phyloP scores from a whole-genome alignment of 1,139 yeast genomes.

The Arxiozyma telluris region DNA sequence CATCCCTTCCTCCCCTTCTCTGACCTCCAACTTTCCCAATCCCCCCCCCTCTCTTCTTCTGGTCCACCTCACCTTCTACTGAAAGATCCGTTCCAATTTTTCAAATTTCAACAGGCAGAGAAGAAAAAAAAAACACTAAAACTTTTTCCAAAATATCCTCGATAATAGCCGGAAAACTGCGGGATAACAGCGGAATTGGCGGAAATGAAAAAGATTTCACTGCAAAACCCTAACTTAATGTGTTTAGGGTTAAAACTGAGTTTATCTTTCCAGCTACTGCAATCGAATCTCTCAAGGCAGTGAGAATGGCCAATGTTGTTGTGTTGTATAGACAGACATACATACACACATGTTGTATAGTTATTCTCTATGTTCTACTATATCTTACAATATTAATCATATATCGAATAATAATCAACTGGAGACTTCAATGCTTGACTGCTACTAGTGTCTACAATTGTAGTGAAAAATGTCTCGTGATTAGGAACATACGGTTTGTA shows the following conservation, averaged over 20 bases:
- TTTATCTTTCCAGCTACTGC: background rate
- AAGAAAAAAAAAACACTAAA: too few species aligned
- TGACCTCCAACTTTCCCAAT: too few species aligned
- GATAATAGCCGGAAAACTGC: background rate
- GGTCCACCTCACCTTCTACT: too few species aligned
- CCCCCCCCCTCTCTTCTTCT: too few species aligned
- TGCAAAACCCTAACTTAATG: too few species aligned
- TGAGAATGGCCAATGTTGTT: too few species aligned
- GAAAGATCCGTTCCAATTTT: too few species aligned
- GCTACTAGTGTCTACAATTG: constrained; percentile 4
- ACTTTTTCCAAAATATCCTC: background rate
- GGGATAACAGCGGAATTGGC: background rate
- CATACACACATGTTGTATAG: background rate
- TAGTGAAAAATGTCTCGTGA: constrained; percentile 5
- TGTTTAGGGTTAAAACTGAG: too few species aligned
- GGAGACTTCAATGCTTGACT: constrained; percentile 1
- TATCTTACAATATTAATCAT: constrained; percentile 6
- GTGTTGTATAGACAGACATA: too few species aligned
- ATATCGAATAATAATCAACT: constrained; percentile 10
- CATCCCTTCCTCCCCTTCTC: too few species aligned
- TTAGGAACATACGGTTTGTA: constrained; percentile 1
- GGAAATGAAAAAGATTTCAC: background rate
- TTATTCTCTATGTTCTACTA: background rate
- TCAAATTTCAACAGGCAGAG: too few species aligned
- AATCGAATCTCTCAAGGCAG: too few species aligned